Evolutionary conservation across 495 filamentous ascomycete species (phyloP).

Genomic region (Hypoxylon cercidicola): DNA sequence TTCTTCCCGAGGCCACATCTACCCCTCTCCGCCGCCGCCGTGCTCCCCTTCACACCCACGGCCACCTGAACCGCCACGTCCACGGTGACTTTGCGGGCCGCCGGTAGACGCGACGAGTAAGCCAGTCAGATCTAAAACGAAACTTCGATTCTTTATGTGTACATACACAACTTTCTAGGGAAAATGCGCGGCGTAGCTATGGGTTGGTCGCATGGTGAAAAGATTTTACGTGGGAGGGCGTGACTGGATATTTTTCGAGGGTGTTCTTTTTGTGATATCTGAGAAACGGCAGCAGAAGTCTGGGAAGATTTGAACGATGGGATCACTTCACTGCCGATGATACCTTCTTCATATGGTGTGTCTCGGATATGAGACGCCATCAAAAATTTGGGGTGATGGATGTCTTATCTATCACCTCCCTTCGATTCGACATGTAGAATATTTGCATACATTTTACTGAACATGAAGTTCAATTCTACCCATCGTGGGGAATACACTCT

Average conservation of each 20-base stretch:
- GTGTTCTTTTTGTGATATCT: background rate
- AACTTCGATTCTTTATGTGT: slow-evolving; percentile 33
- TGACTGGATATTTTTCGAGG: background rate
- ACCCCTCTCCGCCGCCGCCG: slow-evolving; percentile 24
- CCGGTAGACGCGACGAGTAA: slow-evolving; percentile 16
- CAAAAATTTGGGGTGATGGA: slow-evolving; percentile 3
- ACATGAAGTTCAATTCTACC: slow-evolving; percentile 27
- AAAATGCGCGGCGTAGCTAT: slow-evolving; percentile 24
- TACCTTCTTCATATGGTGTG: background rate
- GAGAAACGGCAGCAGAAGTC: background rate
- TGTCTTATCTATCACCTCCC: background rate
- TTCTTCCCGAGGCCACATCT: slow-evolving; percentile 24
- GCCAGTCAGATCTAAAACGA: background rate
- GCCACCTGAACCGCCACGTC: slow-evolving; percentile 39
- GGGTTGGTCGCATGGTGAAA: slow-evolving; percentile 27
- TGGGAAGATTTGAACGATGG: too few relatives aligned
- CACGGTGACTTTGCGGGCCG: slow-evolving; percentile 35
- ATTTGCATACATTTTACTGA: slow-evolving; percentile 28
- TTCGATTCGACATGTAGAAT: slow-evolving; percentile 39
- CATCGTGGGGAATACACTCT: background rate
- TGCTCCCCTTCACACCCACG: slow-evolving; percentile 37
- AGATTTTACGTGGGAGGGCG: background rate
- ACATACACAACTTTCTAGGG: slow-evolving; percentile 15
- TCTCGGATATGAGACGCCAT: background rate
- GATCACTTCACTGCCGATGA: too few relatives aligned